These are phyloP conservation scores for Coniochaeta sp. DNA, from an alignment of 2,329 filamentous ascomycete species.

Conservation along the genomic window DNA sequence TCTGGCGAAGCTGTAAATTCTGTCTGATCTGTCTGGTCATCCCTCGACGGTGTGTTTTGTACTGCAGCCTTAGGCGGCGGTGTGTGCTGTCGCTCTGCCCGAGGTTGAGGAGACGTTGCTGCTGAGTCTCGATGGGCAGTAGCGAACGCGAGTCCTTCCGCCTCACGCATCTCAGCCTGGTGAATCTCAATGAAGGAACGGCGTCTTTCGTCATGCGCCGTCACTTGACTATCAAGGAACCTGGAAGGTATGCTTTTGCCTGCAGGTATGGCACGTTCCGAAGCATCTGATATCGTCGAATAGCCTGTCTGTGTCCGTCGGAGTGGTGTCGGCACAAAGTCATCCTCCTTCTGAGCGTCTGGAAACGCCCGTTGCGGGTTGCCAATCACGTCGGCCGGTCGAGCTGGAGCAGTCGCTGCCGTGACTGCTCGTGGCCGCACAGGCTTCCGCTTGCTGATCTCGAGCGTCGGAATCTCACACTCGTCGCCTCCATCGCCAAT, in stretches of 20 bases:
- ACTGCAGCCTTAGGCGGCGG: not conserved
- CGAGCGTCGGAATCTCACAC: conserved; percentile 60
- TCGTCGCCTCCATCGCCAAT: conserved; percentile 93
- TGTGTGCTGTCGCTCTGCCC: not conserved
- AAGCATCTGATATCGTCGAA: conserved; percentile 22
- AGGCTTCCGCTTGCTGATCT: conserved; percentile 56
- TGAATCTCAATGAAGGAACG: conserved; percentile 52
- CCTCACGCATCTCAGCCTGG: conserved; percentile 52
- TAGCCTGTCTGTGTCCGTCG: conserved; percentile 52
- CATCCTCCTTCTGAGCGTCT: conserved; percentile 22
- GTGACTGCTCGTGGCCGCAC: conserved; percentile 23
- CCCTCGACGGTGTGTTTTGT: not conserved
- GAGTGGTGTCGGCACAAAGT: conserved; percentile 46
- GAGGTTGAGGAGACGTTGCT: conserved; percentile 1
- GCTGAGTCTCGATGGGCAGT: conserved; percentile 31
- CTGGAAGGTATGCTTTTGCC: conserved; percentile 20
- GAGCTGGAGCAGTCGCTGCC: conserved; percentile 21
- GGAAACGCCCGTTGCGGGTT: conserved; percentile 11
- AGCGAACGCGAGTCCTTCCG: conserved; percentile 51
- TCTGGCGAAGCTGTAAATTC: not conserved
- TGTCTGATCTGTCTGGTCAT: not conserved
- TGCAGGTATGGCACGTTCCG: conserved; percentile 21
- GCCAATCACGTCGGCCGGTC: conserved; percentile 11
- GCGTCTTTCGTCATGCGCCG: conserved; percentile 41
- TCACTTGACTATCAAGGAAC: conserved; percentile 25